Conservation (phyloP, 345 rosid species). For the Arabidopsis arenosa region DNA sequence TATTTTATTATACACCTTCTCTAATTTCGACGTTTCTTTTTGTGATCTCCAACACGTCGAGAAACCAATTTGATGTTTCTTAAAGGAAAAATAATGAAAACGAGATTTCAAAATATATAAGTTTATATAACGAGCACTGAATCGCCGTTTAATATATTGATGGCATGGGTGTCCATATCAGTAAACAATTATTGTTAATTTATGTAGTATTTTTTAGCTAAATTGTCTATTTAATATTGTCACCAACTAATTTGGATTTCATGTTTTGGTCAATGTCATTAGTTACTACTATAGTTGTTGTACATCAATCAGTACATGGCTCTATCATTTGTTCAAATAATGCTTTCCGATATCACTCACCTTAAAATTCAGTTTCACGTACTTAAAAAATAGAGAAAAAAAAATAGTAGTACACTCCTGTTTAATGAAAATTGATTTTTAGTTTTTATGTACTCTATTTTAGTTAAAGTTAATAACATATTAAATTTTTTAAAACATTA, state of each 20-base stretch:
- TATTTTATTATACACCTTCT: background rate
- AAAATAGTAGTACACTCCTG: background rate
- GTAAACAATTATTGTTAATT: background rate
- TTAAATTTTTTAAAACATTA: too few relatives aligned
- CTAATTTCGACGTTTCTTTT: conserved; percentile 48
- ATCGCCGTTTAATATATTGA: background rate
- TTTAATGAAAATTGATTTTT: background rate
- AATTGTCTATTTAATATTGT: conserved; percentile 2
- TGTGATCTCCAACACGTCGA: conserved; percentile 42
- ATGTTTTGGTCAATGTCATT: conserved; percentile 24
- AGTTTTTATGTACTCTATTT: background rate
- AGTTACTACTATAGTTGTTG: background rate
- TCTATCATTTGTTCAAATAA: background rate
- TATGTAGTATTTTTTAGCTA: background rate
- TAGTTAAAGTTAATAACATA: background rate
- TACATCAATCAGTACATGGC: background rate
- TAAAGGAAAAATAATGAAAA: background rate
- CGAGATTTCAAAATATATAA: background rate
- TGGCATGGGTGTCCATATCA: conserved; percentile 34
- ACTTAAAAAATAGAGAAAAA: background rate
- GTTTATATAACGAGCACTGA: background rate
- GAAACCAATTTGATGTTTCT: conserved; percentile 36
- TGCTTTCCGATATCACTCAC: background rate
- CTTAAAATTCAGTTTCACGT: background rate
- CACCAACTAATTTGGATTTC: conserved; percentile 14